These are phyloP conservation scores for Gentiana straminea DNA, from an alignment of 257 asterid species.

Conservation along the genomic window DNA sequence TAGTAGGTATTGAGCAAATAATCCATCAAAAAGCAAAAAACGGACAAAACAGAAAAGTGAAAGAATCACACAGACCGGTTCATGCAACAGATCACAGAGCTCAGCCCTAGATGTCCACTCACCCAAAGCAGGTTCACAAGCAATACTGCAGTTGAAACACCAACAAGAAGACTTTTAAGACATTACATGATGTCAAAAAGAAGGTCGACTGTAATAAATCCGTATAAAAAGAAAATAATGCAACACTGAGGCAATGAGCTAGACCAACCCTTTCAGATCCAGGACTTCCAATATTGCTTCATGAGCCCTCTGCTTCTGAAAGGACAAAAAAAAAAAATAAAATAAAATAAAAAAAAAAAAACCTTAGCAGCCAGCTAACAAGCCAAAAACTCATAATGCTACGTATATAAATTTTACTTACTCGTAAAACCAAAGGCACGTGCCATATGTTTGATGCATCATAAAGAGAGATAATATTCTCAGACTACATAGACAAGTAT, in stretches of 20 bases:
- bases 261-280: slow-evolving; percentile 54
- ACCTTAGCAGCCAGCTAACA: slow-evolving; percentile 2
- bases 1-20: slow-evolving; percentile 7
- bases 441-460: slow-evolving; percentile 93
- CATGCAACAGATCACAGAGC: slow-evolving; percentile 50
- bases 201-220: background rate
- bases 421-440: slow-evolving; percentile 75
- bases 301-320: slow-evolving; percentile 90
- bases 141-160: slow-evolving; percentile 28
- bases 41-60: slow-evolving; percentile 5
- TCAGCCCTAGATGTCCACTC: slow-evolving; percentile 85
- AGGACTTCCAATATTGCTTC: slow-evolving; percentile 78
- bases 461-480: slow-evolving; percentile 56
- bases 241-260: background rate
- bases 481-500: slow-evolving; percentile 30
- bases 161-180: background rate
- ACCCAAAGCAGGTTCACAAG: slow-evolving; percentile 50
- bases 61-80: slow-evolving; percentile 46
- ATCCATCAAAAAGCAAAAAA: slow-evolving; percentile 5
- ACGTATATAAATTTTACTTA: slow-evolving; percentile 19
- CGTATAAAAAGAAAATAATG: background rate
- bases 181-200: background rate
- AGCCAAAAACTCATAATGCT: slow-evolving; percentile 9
- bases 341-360: slow-evolving; percentile 2
- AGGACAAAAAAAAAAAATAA: slow-evolving; percentile 6